These are phyloP conservation scores for Penicillium polonicum DNA, from an alignment of 2,329 filamentous ascomycete genomes.

Conservation along the genomic window DNA sequence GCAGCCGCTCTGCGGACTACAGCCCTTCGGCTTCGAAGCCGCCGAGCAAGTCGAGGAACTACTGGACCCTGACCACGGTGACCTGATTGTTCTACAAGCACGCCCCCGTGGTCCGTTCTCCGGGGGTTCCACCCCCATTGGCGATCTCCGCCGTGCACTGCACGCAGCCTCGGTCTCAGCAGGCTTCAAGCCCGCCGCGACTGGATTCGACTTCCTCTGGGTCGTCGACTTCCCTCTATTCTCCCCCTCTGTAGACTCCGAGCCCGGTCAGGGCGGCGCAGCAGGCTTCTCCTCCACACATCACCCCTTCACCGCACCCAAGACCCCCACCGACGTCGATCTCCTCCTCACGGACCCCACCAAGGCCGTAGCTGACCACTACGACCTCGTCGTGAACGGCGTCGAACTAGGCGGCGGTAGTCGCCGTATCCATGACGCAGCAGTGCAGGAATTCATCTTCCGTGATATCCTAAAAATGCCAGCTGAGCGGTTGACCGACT, in stretches of 20 bases:
- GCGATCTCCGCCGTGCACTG: slow-evolving; percentile 68
- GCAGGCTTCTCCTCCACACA: slow-evolving; percentile 85
- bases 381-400: slow-evolving; percentile 94
- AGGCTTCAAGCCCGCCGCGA: slow-evolving; percentile 52
- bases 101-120: slow-evolving; percentile 63
- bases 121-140: slow-evolving; percentile 72
- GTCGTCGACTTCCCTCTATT: slow-evolving; percentile 91
- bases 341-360: slow-evolving; percentile 71
- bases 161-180: slow-evolving; percentile 68
- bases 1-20: slow-evolving; percentile 73
- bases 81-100: slow-evolving; percentile 79
- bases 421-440: slow-evolving; percentile 81
- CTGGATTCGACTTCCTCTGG: slow-evolving; percentile 73
- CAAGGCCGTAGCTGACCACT: slow-evolving; percentile 77
- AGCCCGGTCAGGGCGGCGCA: slow-evolving; percentile 76
- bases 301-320: slow-evolving; percentile 92
- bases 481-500: slow-evolving; percentile 70
- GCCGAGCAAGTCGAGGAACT: slow-evolving; percentile 57
- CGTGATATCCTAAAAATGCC: slow-evolving; percentile 78
- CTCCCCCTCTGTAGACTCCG: slow-evolving; percentile 63
- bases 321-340: slow-evolving; percentile 68
- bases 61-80: slow-evolving; percentile 64
- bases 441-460: slow-evolving; percentile 82
- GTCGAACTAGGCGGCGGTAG: slow-evolving; percentile 92
- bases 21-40: slow-evolving; percentile 72